Percentiles rank a stretch among this genome's conserved stretches.
These are phyloP conservation scores for Agaricus blazei DNA, from an alignment of 768 basidiomycete genomes.

Conservation along the genomic window DNA sequence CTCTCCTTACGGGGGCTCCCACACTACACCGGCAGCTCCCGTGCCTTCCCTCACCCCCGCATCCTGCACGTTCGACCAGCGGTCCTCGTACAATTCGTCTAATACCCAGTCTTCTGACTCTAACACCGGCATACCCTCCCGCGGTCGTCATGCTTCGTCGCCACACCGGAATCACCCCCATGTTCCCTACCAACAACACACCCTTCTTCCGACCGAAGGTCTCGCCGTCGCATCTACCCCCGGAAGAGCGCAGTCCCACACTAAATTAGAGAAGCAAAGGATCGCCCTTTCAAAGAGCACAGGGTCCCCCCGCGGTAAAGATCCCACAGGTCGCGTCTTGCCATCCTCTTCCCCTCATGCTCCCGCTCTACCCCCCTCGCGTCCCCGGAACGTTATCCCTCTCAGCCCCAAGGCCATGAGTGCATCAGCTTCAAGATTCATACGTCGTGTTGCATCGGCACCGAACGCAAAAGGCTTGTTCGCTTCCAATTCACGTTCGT, in stretches of 20 bases:
- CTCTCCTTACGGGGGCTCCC: constrained; percentile 25
- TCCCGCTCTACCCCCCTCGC: constrained; percentile 33
- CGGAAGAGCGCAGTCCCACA: constrained; percentile 23
- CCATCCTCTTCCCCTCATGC: constrained; percentile 31
- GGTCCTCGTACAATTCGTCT: constrained; percentile 77
- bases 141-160: constrained; percentile 20
- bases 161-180: constrained; percentile 25
- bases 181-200: constrained; percentile 23
- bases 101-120: constrained; percentile 74
- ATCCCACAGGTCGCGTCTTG: constrained; percentile 40
- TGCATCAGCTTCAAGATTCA: constrained; percentile 79
- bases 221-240: constrained; percentile 29
- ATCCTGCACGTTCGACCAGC: constrained; percentile 53
- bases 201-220: constrained; percentile 34
- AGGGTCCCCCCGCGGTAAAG: constrained; percentile 23
- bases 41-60: constrained; percentile 49
- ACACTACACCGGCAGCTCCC: constrained; percentile 37
- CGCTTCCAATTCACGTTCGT: constrained; percentile 49
- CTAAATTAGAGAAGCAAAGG: constrained; percentile 43
- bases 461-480: constrained; percentile 95
- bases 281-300: constrained; percentile 20
- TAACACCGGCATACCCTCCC: constrained; percentile 30
- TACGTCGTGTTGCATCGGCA: constrained; percentile 93
- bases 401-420: constrained; percentile 66
- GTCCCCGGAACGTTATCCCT: constrained; percentile 46